Evolutionary conservation across 441 rosid species (phyloP).

Genomic region (Corymbia citriodora): DNA sequence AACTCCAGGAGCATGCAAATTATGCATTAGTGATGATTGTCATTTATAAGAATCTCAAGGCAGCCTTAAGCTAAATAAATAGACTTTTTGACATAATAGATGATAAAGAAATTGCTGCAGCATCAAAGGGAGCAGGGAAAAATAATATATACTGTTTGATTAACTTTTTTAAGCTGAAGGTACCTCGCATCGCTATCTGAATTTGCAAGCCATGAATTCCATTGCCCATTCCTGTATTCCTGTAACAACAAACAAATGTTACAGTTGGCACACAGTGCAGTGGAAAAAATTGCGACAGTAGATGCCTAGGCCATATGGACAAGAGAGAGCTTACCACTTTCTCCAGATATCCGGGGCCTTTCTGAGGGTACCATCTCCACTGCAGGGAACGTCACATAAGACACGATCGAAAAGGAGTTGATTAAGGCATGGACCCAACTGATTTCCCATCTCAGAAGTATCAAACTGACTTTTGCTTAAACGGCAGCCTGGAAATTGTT

Average conservation of each 20-base stretch:
- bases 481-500: conserved; percentile 93
- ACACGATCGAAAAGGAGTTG: conserved; percentile 91
- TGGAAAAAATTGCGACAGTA: not conserved
- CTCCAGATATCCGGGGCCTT: conserved; percentile 99
- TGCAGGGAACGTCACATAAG: conserved; percentile 94
- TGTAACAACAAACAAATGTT: conserved; percentile 18
- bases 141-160: not conserved
- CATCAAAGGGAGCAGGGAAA: not conserved
- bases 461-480: conserved; percentile 32
- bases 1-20: not conserved
- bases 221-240: conserved; percentile 87
- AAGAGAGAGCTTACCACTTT: conserved; percentile 54
- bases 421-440: conserved; percentile 25
- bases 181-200: conserved; percentile 92
- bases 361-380: conserved; percentile 97
- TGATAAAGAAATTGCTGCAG: not conserved
- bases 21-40: not conserved
- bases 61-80: not conserved
- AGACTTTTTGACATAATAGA: not conserved
- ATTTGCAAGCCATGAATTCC: conserved; percentile 88
- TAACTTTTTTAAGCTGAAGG: not conserved
- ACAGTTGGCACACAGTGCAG: not conserved
- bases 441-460: conserved; percentile 32
- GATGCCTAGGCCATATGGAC: not conserved
- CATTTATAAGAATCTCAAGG: not conserved